phyloP scores from a whole-genome alignment of 2,329 filamentous ascomycete genomes.

The Alternaria solani region DNA sequence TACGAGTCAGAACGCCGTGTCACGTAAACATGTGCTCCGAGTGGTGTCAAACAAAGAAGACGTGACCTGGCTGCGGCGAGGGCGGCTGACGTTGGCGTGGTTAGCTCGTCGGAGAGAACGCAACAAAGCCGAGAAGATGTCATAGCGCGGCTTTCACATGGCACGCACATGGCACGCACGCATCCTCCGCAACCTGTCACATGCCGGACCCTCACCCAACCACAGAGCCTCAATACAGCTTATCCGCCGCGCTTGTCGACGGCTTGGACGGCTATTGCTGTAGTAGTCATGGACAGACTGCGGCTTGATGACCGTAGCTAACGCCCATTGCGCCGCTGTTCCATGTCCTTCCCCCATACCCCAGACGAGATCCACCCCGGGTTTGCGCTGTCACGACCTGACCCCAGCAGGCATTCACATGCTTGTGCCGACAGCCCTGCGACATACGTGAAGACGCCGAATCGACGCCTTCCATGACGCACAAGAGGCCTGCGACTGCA shows the following conservation, averaged over 20 bases:
- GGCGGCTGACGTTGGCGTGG: not conserved
- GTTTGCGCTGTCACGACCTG: not conserved
- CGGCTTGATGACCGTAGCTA: conserved; percentile 18
- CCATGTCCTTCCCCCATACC: conserved; percentile 1
- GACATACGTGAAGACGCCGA: conserved; percentile 6
- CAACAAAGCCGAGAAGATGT: conserved; percentile 24
- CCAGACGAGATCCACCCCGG: conserved; percentile 7
- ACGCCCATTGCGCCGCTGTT: not conserved
- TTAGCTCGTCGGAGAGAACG: conserved; percentile 7
- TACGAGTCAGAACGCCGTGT: too few species aligned
- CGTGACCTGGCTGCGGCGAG: conserved; percentile 7
- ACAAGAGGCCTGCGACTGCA: not conserved
- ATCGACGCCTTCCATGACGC: conserved; percentile 28
- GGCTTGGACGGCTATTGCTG: conserved; percentile 16
- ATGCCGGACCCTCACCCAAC: conserved; percentile 29
- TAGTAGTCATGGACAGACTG: conserved; percentile 23
- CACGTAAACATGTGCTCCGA: not conserved
- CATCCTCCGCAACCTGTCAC: conserved; percentile 29
- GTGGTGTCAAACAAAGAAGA: not conserved
- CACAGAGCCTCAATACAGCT: conserved; percentile 22
- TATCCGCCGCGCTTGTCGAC: conserved; percentile 30
- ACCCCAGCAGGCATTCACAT: conserved; percentile 8
- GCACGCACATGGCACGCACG: conserved; percentile 28
- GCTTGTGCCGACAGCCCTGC: conserved; percentile 5
- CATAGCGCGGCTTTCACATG: conserved; percentile 33